Evolutionary conservation across 2,329 filamentous ascomycete species (phyloP).

Genomic region (Phyllosticta citrichinensis): DNA sequence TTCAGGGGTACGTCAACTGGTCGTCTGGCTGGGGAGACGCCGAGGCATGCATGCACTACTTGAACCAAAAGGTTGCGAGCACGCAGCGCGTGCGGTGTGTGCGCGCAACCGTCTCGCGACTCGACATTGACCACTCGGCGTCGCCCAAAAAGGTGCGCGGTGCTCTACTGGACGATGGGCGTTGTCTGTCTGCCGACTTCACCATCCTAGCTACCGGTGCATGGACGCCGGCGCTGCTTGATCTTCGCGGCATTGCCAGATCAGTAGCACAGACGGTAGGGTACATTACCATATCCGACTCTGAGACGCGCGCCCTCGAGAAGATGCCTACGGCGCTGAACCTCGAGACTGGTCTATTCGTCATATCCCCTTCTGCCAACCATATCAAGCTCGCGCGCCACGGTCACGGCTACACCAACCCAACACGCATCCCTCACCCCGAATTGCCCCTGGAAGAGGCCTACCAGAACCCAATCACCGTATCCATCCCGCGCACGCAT

Average conservation of each 20-base stretch:
- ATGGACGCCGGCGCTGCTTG: constrained; percentile 71
- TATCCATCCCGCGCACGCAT: constrained; percentile 40
- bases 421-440: constrained; percentile 36
- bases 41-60: constrained; percentile 56
- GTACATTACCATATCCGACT: constrained; percentile 63
- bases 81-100: constrained; percentile 44
- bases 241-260: constrained; percentile 64
- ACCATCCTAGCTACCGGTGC: constrained; percentile 77
- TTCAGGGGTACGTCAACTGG: constrained; percentile 63
- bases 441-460: constrained; percentile 18
- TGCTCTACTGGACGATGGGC: constrained; percentile 43
- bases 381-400: constrained; percentile 42
- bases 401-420: constrained; percentile 41
- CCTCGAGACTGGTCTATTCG: constrained; percentile 60
- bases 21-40: constrained; percentile 75
- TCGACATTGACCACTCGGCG: constrained; percentile 27
- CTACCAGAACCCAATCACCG: constrained; percentile 25
- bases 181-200: constrained; percentile 53
- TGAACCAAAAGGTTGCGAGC: constrained; percentile 45
- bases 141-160: constrained; percentile 40
- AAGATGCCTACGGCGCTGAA: constrained; percentile 65
- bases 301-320: constrained; percentile 56
- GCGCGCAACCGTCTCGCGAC: constrained; percentile 37
- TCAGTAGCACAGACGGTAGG: constrained; percentile 75
- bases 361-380: constrained; percentile 52